Percentiles rank a stretch among this genome's conserved stretches.
phyloP scores from a whole-genome alignment of 2,329 filamentous ascomycete species.

The Colletotrichum coccodes region DNA sequence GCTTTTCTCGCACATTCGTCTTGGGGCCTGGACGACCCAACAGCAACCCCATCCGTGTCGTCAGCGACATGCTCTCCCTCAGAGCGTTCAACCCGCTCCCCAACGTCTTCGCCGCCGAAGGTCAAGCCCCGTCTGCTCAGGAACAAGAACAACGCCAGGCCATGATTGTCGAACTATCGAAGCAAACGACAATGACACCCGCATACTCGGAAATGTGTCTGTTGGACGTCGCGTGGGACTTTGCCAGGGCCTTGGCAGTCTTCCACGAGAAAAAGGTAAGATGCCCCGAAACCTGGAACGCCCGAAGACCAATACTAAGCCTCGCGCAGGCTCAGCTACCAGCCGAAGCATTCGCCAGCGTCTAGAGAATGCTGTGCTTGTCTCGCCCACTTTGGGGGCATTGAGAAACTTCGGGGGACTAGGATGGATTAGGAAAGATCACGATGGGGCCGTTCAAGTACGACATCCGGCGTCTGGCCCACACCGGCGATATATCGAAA shows the following conservation, averaged over 20 bases:
- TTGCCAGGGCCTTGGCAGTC: conserved; percentile 76
- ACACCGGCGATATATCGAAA: conserved; percentile 17
- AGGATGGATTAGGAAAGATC: conserved; percentile 14
- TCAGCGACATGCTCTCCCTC: conserved; percentile 82
- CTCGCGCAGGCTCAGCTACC: conserved; percentile 55
- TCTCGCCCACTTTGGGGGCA: conserved; percentile 4
- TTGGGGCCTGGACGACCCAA: conserved; percentile 78
- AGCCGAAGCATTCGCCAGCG: conserved; percentile 54
- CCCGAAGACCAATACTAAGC: conserved; percentile 7
- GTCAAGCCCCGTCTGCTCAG: conserved; percentile 37
- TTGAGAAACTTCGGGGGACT: conserved; percentile 16
- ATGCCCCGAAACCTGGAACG: conserved; percentile 13
- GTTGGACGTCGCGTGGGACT: conserved; percentile 81
- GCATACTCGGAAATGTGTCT: conserved; percentile 86
- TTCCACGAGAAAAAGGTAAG: conserved; percentile 81
- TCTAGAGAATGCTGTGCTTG: conserved; percentile 33
- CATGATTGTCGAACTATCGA: conserved; percentile 79
- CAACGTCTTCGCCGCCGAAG: conserved; percentile 47
- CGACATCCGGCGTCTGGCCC: conserved; percentile 17
- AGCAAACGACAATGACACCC: conserved; percentile 82
- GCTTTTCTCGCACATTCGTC: conserved; percentile 84
- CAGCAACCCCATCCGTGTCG: conserved; percentile 74
- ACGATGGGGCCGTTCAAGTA: conserved; percentile 14
- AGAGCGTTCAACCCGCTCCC: conserved; percentile 70
- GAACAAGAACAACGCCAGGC: conserved; percentile 66